Base-by-base conservation (phyloP, 106 monocot species). In the Dendrobium nobile region DNA sequence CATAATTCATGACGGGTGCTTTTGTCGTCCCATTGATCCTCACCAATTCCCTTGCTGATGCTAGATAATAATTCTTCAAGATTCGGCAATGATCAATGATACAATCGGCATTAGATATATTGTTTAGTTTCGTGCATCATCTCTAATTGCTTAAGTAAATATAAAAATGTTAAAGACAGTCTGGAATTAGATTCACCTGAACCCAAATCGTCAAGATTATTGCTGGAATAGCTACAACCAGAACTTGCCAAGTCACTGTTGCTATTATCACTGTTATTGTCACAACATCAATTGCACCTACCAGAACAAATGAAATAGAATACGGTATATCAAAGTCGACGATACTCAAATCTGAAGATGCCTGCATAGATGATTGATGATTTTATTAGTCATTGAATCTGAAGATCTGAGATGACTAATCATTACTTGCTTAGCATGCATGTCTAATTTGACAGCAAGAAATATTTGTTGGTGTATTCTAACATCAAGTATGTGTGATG, bases 11-110 rank as follows among this genome's bases (percentile, higher is more conserved):
- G 18, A 92, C 80, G 0, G 91, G 94, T 20, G 94, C 91, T 78
- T 94, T 94, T 10, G 94, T 94, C 24, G 94, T 94, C 74, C 94
- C 94, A 77, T 94, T 94, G 44, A 94, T 91, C 64, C 94, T 88
- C 41, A 92, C 88, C 22, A 94, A 72, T 78, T 94, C 91, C 75
- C 91, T 86, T 55, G 91, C 89, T 6, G 94, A 90, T 4, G 88
- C 83, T 78, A 91, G 76, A 78, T 94, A 92, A 73, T 92, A 94
- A 81, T 84, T 86, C 91, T 94, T 67, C 47, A 74, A 75, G 1
- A 73, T 33, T 19, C 45, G 61, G 0, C 7, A 47, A 33, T 10
- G 31, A 31, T 31, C 31, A 31, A 31, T 31, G 27, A 15, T 43
- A 73, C 20, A 15, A 54, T 51, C 8, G 47, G 11, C 26, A 5